A percentile compares a stretch with the other conserved stretches of the same genome.
Evolutionary conservation across 176 grass and related monocot genomes (phyloP).

Genomic region (Juncus effusus): DNA sequence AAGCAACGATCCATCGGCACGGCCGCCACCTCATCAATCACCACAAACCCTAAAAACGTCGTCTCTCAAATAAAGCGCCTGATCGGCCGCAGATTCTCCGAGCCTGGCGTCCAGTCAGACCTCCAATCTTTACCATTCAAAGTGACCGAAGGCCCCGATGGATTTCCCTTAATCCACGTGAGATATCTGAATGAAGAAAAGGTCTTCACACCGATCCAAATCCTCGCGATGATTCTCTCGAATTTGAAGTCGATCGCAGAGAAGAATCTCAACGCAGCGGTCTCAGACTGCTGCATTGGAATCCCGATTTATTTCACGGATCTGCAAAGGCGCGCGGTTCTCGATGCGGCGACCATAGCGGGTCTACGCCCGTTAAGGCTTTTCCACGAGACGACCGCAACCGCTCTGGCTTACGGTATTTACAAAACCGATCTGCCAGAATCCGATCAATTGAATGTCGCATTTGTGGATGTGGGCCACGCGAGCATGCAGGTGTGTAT

Average conservation of each 20-base stretch:
- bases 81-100: constrained; percentile 53
- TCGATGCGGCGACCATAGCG: constrained; percentile 73
- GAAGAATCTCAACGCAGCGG: constrained; percentile 58
- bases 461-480: constrained; percentile 82
- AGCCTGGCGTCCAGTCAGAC: constrained; percentile 76
- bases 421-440: constrained; percentile 83
- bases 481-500: constrained; percentile 85
- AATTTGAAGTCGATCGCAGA: constrained; percentile 81
- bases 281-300: constrained; percentile 82
- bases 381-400: constrained; percentile 87
- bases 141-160: constrained; percentile 54
- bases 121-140: constrained; percentile 51
- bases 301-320: constrained; percentile 83
- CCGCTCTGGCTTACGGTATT: constrained; percentile 83
- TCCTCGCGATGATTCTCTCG: constrained; percentile 76
- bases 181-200: constrained; percentile 54
- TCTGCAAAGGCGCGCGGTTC: constrained; percentile 68
- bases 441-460: constrained; percentile 72
- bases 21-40: constrained; percentile 55
- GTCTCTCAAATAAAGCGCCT: constrained; percentile 90
- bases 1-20: constrained; percentile 92
- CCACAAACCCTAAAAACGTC: constrained; percentile 85
- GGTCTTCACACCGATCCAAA: constrained; percentile 60
- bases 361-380: constrained; percentile 57
- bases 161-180: constrained; percentile 68